These are phyloP conservation scores for Alloascoidea africana DNA, from an alignment of 805 yeast genomes.

Conservation along the genomic window DNA sequence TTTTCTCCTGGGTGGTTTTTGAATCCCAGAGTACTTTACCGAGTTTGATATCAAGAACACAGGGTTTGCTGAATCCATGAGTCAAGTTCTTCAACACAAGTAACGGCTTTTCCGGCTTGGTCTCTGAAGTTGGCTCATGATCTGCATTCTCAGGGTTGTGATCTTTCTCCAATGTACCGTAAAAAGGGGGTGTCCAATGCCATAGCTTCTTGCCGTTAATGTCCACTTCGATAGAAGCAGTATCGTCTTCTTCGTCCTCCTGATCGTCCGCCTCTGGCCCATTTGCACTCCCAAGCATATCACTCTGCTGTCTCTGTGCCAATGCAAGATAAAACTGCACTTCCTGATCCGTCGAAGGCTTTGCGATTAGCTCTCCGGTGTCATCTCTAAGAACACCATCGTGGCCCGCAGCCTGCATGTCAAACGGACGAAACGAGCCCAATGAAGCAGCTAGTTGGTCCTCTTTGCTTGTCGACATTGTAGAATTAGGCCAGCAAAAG, in stretches of 20 bases:
- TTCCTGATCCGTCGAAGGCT: constrained; percentile 51
- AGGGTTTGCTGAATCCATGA: constrained; percentile 46
- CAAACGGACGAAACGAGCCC: constrained; percentile 5
- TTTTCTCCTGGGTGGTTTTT: constrained; percentile 41
- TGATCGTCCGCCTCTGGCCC: constrained; percentile 1
- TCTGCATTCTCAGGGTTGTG: not conserved
- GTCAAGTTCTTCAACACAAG: constrained; percentile 62
- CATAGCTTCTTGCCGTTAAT: constrained; percentile 2
- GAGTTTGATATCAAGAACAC: constrained; percentile 70
- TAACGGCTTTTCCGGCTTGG: constrained; percentile 17
- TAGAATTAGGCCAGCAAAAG: too few species aligned
- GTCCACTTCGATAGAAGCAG: constrained; percentile 5
- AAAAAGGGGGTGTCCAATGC: constrained; percentile 3
- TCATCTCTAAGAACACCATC: constrained; percentile 54
- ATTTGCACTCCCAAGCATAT: not conserved
- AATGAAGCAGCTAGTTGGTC: too few species aligned
- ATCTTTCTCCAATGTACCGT: not conserved
- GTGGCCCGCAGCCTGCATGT: constrained; percentile 87
- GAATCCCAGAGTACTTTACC: constrained; percentile 59
- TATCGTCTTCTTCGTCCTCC: constrained; percentile 9
- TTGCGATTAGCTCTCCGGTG: constrained; percentile 57
- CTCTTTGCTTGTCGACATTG: too few species aligned
- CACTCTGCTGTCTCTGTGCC: constrained; percentile 1
- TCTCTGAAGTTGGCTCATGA: constrained; percentile 2
- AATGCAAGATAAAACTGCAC: constrained; percentile 49